Percentiles rank a stretch among this genome's conserved stretches.
phyloP scores from a whole-genome alignment of 1,139 yeast genomes.

The Saccharomycopsis hybrid region DNA sequence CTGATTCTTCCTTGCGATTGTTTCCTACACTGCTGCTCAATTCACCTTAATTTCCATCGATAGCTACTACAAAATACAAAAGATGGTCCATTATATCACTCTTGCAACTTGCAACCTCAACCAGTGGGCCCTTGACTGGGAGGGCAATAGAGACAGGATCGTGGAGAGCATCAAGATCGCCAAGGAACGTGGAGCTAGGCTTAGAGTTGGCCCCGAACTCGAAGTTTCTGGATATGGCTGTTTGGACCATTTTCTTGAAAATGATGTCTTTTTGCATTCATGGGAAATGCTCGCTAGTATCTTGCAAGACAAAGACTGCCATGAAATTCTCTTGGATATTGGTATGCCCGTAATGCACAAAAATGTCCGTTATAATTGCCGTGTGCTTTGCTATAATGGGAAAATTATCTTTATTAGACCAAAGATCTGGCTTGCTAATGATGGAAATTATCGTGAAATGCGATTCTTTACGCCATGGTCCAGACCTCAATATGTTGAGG shows the following conservation, averaged over 20 bases:
- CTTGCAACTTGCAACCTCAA: constrained; percentile 68
- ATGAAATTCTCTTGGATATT: constrained; percentile 75
- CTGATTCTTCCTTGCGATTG: too few relatives aligned
- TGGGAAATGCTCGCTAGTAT: constrained; percentile 93
- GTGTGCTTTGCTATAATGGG: constrained; percentile 75
- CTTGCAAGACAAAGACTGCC: constrained; percentile 54
- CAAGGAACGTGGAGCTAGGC: constrained; percentile 63
- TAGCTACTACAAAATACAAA: not conserved
- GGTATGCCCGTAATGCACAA: constrained; percentile 94
- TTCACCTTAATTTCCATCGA: too few relatives aligned
- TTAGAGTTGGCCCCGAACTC: constrained; percentile 95
- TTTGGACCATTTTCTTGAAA: constrained; percentile 88
- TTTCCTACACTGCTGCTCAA: too few relatives aligned
- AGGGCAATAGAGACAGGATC: constrained; percentile 91
- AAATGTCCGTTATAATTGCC: constrained; percentile 84
- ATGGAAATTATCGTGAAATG: constrained; percentile 97
- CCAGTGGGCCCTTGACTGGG: constrained; percentile 99
- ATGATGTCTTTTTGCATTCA: constrained; percentile 80
- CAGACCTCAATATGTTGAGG: constrained; percentile 67
- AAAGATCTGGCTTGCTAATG: constrained; percentile 86
- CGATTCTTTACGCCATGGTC: constrained; percentile 95
- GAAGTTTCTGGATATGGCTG: constrained; percentile 96
- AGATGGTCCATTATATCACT: constrained; percentile 49
- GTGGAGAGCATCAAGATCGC: constrained; percentile 73
- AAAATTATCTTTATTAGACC: constrained; percentile 83